Evolutionary conservation across 805 yeast genomes (phyloP).

Genomic region (Kodamaea restingae): DNA sequence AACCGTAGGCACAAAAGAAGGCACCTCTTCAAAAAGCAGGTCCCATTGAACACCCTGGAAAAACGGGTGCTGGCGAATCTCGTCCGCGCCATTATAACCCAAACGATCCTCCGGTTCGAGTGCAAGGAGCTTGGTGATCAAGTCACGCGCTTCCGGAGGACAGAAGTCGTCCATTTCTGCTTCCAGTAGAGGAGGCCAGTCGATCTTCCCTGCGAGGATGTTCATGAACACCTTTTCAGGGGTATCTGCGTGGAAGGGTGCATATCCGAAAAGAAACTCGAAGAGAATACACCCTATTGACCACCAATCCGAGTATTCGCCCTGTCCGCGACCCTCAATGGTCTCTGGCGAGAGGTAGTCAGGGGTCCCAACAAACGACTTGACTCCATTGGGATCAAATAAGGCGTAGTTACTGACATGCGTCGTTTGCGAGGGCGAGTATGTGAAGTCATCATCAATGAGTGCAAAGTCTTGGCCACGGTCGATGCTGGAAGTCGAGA

Average conservation of each 20-base stretch:
- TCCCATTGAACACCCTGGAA: constrained; percentile 75
- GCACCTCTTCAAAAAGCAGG: constrained; percentile 60
- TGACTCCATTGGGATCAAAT: constrained; percentile 65
- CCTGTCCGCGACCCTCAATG: constrained; percentile 77
- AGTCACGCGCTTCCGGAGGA: constrained; percentile 65
- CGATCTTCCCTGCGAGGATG: constrained; percentile 66
- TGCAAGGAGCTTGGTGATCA: constrained; percentile 59
- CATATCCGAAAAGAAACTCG: constrained; percentile 88
- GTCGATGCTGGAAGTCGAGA: constrained; percentile 38
- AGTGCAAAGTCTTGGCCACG: constrained; percentile 52
- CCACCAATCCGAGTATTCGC: constrained; percentile 97
- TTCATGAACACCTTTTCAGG: constrained; percentile 82
- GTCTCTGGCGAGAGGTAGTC: constrained; percentile 98
- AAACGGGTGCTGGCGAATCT: constrained; percentile 75
- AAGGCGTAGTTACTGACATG: constrained; percentile 49
- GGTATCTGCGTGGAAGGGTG: constrained; percentile 85
- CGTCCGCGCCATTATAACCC: constrained; percentile 75
- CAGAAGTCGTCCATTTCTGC: constrained; percentile 53
- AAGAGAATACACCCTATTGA: constrained; percentile 92
- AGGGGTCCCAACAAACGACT: constrained; percentile 92
- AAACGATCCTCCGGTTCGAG: constrained; percentile 64
- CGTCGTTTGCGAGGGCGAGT: constrained; percentile 23
- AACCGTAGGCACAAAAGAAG: constrained; percentile 76
- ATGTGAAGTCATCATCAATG: constrained; percentile 46
- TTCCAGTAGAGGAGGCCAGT: constrained; percentile 73